phyloP scores from a whole-genome alignment of 2,329 filamentous ascomycete genomes.

The Microdochium nivale region DNA sequence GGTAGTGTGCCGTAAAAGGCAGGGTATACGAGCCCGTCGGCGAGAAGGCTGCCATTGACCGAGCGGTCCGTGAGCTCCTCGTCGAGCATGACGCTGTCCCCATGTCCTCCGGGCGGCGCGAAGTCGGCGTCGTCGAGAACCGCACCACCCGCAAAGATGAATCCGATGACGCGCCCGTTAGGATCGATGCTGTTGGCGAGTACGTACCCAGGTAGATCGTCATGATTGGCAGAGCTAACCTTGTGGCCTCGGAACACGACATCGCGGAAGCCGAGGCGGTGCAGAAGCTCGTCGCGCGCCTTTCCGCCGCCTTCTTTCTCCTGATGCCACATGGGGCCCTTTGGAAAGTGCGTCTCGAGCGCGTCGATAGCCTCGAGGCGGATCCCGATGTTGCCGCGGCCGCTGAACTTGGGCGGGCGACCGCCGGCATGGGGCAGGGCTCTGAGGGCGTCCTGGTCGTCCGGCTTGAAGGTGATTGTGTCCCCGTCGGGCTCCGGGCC shows the following conservation, averaged over 20 bases:
- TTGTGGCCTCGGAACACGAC: background rate
- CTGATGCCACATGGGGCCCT: background rate
- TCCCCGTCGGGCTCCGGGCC: background rate
- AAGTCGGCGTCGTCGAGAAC: too few relatives aligned
- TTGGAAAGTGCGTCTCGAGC: background rate
- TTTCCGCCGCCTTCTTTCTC: background rate
- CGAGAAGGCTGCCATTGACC: too few relatives aligned
- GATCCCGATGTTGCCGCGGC: background rate
- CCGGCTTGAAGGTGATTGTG: background rate
- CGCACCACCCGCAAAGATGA: background rate
- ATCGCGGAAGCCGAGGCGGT: background rate
- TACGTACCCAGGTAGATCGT: background rate
- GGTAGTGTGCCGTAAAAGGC: too few relatives aligned
- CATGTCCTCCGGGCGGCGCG: too few relatives aligned
- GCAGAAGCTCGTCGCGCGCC: background rate
- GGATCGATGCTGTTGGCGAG: background rate
- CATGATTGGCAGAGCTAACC: background rate
- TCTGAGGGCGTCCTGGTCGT: background rate
- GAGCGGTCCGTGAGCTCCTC: too few relatives aligned
- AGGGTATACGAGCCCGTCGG: too few relatives aligned
- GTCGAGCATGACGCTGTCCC: too few relatives aligned
- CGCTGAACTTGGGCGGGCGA: background rate
- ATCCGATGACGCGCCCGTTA: background rate
- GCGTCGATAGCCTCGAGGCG: background rate
- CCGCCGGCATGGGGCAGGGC: background rate